Conservation (phyloP, 106 monocot genomes). For the Narthecium ossifragum region DNA sequence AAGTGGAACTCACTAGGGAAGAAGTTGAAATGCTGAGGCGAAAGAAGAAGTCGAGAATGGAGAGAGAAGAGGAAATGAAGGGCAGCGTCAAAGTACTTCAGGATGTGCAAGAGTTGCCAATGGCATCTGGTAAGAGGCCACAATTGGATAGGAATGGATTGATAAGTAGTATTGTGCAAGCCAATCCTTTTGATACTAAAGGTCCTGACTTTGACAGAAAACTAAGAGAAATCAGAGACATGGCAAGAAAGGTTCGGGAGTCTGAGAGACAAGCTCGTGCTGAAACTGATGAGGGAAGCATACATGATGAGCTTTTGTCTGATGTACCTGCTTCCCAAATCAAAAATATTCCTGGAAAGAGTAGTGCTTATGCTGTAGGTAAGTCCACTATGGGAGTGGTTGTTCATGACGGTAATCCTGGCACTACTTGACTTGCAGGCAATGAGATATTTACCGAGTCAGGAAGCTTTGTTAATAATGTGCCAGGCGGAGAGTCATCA, state of each 20-base stretch:
- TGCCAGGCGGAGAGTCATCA: too few relatives aligned
- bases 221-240: constrained; percentile 48
- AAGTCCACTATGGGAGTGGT: background rate
- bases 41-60: constrained; percentile 60
- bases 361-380: constrained; percentile 7
- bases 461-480: too few relatives aligned
- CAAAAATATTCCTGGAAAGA: background rate
- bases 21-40: constrained; percentile 74
- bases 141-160: constrained; percentile 52
- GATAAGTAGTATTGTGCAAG: constrained; percentile 31
- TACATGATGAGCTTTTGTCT: too few relatives aligned
- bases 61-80: constrained; percentile 27
- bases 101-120: constrained; percentile 13
- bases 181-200: constrained; percentile 5
- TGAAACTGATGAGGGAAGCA: constrained; percentile 6
- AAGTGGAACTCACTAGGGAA: constrained; percentile 31
- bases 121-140: constrained; percentile 28
- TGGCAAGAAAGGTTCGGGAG: constrained; percentile 51
- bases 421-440: background rate
- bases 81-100: constrained; percentile 45
- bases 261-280: constrained; percentile 24
- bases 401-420: background rate
- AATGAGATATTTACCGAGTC: background rate
- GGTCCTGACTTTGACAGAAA: constrained; percentile 42
- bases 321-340: background rate